Evolutionary conservation across 1,139 yeast genomes (phyloP).

Genomic region (Pneumocystis murina): DNA sequence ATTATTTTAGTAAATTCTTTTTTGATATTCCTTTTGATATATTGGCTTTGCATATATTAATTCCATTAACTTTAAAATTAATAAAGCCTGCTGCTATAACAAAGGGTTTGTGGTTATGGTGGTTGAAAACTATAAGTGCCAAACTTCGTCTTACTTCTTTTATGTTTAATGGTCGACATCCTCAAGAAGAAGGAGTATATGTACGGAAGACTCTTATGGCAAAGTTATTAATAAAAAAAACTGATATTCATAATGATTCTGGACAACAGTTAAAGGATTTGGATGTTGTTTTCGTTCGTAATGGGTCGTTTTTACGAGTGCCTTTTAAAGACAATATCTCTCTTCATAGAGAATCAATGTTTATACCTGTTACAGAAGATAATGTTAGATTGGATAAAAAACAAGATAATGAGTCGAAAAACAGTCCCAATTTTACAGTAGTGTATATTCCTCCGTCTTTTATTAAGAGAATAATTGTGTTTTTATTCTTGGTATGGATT

Average conservation of each 20-base stretch:
- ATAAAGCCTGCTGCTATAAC: slow-evolving; percentile 13
- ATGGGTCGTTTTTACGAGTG: slow-evolving; percentile 72
- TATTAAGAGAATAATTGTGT: slow-evolving; percentile 38
- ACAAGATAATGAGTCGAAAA: slow-evolving; percentile 30
- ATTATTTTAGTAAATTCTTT: slow-evolving; percentile 10
- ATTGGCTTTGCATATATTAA: slow-evolving; percentile 17
- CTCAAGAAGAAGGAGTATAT: slow-evolving; percentile 60
- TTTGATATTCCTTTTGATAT: slow-evolving; percentile 23
- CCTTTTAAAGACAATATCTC: slow-evolving; percentile 72
- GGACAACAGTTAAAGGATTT: slow-evolving; percentile 17
- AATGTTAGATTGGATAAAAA: slow-evolving; percentile 44
- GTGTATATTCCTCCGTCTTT: slow-evolving; percentile 82
- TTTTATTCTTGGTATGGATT: slow-evolving; percentile 53
- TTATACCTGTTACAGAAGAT: slow-evolving; percentile 69
- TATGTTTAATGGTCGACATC: slow-evolving; percentile 50
- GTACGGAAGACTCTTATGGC: slow-evolving; percentile 27
- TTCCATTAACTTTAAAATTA: slow-evolving; percentile 14
- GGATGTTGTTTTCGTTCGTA: slow-evolving; percentile 44
- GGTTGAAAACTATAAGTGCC: slow-evolving; percentile 43
- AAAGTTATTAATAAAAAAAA: slow-evolving; percentile 26
- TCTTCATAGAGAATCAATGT: slow-evolving; percentile 38
- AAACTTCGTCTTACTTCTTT: slow-evolving; percentile 63
- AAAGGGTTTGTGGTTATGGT: slow-evolving; percentile 42
- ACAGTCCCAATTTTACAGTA: slow-evolving; percentile 40
- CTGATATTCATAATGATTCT: slow-evolving; percentile 28